Evolutionary conservation across 2,329 filamentous ascomycete species (phyloP), one percentile per base, ranked within the genome.

Genomic region (Colletotrichum somersetense): DNA sequence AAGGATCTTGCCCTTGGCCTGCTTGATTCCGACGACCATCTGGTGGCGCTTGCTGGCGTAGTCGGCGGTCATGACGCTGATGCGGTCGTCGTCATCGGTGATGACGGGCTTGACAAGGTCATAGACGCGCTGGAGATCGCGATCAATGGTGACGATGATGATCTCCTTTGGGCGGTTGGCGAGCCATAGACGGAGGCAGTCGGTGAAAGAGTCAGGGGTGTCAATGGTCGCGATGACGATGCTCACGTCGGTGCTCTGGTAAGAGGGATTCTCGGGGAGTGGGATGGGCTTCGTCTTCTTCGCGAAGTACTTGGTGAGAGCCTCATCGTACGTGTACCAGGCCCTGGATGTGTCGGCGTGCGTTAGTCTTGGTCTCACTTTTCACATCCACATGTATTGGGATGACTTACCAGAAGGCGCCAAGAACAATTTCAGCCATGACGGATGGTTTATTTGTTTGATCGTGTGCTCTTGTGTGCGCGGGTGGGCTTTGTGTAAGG

Each of bases 181-280:
- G 0, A 80, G 74, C 77, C 76, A 79, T 1, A 74, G 73, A 5
- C 63, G 20, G 5, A 80, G 53, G 20, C 75, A 76, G 1, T 30
- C n/a, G 0, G 72, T 40, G 23, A 80, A 76, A 1, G 62, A 58
- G 1, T 73, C 52, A 3, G 76, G 74, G 12, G 75, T 77, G 44
- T 76, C 58, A 10, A 79, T 71, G 0, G 79, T 80, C 0, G 78
- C 76, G 1, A 80, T 74, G 2, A 80, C 44, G 4, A 80, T 71
- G 62, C 75, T 78, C 2, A 80, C 79, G 33, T 79, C 74, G 1
- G 20, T 52, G 23, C 59, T 67, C 4, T 26, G 11, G 46, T 65
- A 74, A 2, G 35, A 66, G 1, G 71, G 73, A 1, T 66, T 33
- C 33, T 66, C 20, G 2, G 63, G 63, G n/a, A 71, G 56, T 10